These are phyloP conservation scores for Cymbopogon flexuosus DNA, from an alignment of 202 grass and related monocot species.

Conservation along the genomic window DNA sequence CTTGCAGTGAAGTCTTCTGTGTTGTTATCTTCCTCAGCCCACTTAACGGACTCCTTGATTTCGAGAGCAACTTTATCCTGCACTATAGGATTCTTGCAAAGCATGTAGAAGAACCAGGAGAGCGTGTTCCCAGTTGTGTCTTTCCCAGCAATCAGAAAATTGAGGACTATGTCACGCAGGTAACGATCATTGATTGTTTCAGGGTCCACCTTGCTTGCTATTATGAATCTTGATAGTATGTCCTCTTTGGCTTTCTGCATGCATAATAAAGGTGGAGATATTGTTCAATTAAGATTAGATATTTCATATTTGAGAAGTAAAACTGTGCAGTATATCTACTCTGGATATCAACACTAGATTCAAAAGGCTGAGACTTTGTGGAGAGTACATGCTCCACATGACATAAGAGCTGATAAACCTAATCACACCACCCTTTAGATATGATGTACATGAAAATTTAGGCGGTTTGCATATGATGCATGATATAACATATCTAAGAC, in stretches of 20 bases:
- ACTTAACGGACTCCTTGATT: conserved; percentile 30
- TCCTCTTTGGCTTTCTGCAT: conserved; percentile 42
- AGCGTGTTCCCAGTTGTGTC: conserved; percentile 55
- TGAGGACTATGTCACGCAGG: conserved; percentile 60
- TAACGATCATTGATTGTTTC: conserved; percentile 38
- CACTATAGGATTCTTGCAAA: conserved; percentile 54
- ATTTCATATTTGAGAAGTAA: not conserved
- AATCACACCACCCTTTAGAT: not conserved
- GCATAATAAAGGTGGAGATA: not conserved
- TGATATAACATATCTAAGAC: no score
- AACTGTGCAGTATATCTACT: not conserved
- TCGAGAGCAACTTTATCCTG: conserved; percentile 56
- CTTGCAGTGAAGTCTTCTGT: conserved; percentile 26
- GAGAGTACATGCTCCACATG: not conserved
- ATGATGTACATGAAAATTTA: not conserved
- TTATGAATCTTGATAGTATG: conserved; percentile 60
- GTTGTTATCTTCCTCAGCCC: conserved; percentile 14
- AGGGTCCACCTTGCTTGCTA: conserved; percentile 40
- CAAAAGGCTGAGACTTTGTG: not conserved
- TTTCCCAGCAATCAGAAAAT: conserved; percentile 59
- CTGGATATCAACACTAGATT: conserved; percentile 5
- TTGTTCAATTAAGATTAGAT: not conserved
- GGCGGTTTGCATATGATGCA: not conserved
- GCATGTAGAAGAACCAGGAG: conserved; percentile 57
- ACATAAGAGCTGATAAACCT: not conserved